Evolutionary conservation across 1,284 basidiomycete species (phyloP), one percentile per base, ranked within the genome.

Genomic region (Cryptococcus amylolentus): DNA sequence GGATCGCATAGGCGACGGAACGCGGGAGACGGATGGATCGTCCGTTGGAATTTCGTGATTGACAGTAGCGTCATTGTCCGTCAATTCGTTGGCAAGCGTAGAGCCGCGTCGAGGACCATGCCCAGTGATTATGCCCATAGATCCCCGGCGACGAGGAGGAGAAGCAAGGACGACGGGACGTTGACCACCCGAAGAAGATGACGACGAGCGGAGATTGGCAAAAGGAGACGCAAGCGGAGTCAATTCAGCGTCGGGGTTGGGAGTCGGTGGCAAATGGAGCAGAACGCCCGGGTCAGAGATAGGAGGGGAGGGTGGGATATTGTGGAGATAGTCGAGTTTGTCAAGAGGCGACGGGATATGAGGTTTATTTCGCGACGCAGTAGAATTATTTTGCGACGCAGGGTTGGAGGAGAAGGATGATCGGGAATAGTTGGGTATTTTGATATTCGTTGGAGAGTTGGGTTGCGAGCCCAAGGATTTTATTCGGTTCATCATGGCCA

Each of bases 381-480:
- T 55, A 13, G 35, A 49, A 20, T 52, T 52, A 39, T 54, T 49
- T 13, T 48, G 20, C 16, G 59, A 45, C 38, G 44, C 46, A 42
- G 56, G 40, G 8, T 7, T 20, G 13, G 62, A 53, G 35, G 58
- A 55, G 6, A 37, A 35, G 3, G 65, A 58, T 6, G 49, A 52
- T 27, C 37, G 54, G n/a, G 60, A 44, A 27, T 50, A 51, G 41
- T 39, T 43, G 6, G 54, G 50, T 47, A 56, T 60, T 52, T 57
- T 58, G 42, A 61, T 48, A 50, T 56, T 56, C 3, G 46, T 41
- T 23, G 52, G 52, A 7, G 43, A 49, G 46, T 58, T 90, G 20
- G 53, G 56, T 20, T 54, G 5, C 7, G 48, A 54, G 8, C 41
- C 35, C 20, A 46, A 27, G 20, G 35, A 53, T 58, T 54, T 52